Base-by-base conservation (phyloP, 148 eudicot species). In the Amaranthus hypochondriacus region DNA sequence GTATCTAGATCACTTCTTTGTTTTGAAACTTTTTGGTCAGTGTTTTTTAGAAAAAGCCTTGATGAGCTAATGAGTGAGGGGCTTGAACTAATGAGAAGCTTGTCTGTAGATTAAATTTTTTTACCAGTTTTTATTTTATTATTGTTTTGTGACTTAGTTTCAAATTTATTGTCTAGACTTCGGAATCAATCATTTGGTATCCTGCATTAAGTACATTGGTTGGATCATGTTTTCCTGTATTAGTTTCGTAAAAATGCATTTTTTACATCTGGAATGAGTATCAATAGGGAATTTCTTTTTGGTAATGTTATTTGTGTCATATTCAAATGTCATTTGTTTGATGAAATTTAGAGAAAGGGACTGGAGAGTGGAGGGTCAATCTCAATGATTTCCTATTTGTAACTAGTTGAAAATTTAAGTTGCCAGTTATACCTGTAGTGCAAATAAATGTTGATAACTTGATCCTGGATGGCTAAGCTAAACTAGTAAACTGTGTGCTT, bases 391-490 rank as follows among this genome's bases (percentile, higher is more conserved):
- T 71, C 67, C 21, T 73, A 48, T 50, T 56, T 66, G 9, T 43
- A 52, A 46, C 50, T 28, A 14, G 13, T 3, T 73, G 39, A 68
- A 59, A 73, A 47, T n/a, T 43, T 50, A 43, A 42, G 11, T 9
- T 53, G 42, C 48, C 44, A 4, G 62, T 47, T 7, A 69, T 62
- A 42, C 12, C 5, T 54, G 9, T 9, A 6, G 14, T 54, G 47
- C 43, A 39, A 57, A 42, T 57, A 56, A 21, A 62, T 2, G 10
- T 5, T 3, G 18, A 18, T 18, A 18, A 18, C 18, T 18, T 18
- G 28, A 11, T 69, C 14, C 48, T 47, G 68, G 65, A 48, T 62
- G 64, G 47, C 57, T 12, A 61, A 62, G 63, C 59, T 77, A 54
- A 48, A 57, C 39, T 73, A 48, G 42, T 51, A 53, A 78, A 60